Evolutionary conservation across 805 yeast genomes (phyloP).

Genomic region (Starmerella scarabaei): DNA sequence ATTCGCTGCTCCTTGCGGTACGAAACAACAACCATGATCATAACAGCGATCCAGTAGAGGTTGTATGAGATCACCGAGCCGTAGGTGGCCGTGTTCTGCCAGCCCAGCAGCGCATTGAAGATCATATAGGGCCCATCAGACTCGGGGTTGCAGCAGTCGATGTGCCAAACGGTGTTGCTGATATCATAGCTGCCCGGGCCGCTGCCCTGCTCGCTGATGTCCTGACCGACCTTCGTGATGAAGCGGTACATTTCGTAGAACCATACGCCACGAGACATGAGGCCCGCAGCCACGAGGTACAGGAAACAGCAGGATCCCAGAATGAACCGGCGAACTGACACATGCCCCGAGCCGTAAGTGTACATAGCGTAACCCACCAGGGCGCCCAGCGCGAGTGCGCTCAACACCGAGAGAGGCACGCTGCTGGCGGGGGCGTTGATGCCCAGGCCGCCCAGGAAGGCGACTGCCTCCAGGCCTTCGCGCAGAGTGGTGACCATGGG

Average conservation of each 20-base stretch:
- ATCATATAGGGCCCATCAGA: conserved; percentile 92
- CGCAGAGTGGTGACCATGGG: conserved; percentile 80
- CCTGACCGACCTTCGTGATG: conserved; percentile 68
- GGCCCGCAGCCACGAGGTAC: conserved; percentile 75
- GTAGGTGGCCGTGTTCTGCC: conserved; percentile 90
- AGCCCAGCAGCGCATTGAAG: conserved; percentile 75
- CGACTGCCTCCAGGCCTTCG: conserved; percentile 86
- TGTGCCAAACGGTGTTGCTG: conserved; percentile 74
- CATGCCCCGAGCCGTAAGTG: conserved; percentile 56
- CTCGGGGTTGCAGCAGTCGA: conserved; percentile 85
- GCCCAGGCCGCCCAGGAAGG: conserved; percentile 80
- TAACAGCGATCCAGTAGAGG: conserved; percentile 49
- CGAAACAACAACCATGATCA: conserved; percentile 35
- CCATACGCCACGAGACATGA: conserved; percentile 82
- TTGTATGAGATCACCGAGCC: conserved; percentile 70
- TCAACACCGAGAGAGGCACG: conserved; percentile 48
- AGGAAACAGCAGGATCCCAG: conserved; percentile 66
- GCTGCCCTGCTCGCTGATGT: conserved; percentile 74
- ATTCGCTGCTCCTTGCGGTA: conserved; percentile 31
- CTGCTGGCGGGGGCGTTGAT: conserved; percentile 55
- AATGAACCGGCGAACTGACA: conserved; percentile 62
- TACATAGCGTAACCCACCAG: conserved; percentile 55
- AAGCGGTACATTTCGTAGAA: conserved; percentile 68
- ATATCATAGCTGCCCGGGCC: conserved; percentile 93
- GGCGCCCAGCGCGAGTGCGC: conserved; percentile 48